Conservation (phyloP, 2,329 filamentous ascomycete genomes). For the Xylaria digitata region DNA sequence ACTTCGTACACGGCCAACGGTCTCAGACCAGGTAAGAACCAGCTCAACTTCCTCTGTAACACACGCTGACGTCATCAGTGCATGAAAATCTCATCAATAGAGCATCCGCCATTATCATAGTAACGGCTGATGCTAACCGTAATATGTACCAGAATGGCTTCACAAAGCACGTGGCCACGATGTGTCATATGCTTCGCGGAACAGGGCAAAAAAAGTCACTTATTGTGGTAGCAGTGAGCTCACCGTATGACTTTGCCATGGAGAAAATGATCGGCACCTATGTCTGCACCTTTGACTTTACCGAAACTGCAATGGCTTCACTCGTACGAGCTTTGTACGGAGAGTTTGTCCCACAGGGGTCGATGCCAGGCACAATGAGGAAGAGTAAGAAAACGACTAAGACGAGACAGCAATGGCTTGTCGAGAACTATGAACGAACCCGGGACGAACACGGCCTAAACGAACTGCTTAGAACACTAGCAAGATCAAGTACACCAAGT, state of each 20-base stretch:
- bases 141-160: slow-evolving; percentile 96
- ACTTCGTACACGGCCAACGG: slow-evolving; percentile 96
- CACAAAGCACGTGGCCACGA: slow-evolving; percentile 95
- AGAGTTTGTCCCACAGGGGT: slow-evolving; percentile 70
- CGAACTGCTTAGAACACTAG: slow-evolving; percentile 76
- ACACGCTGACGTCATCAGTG: slow-evolving; percentile 57
- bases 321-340: slow-evolving; percentile 87
- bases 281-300: slow-evolving; percentile 96
- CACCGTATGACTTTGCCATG: slow-evolving; percentile 95
- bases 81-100: slow-evolving; percentile 93
- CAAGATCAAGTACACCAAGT: slow-evolving; percentile 73
- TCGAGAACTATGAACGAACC: slow-evolving; percentile 85
- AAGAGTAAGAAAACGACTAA: slow-evolving; percentile 89
- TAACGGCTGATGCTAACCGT: slow-evolving; percentile 92
- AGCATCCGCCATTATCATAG: slow-evolving; percentile 86
- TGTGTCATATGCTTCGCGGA: slow-evolving; percentile 84
- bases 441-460: slow-evolving; percentile 80
- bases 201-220: slow-evolving; percentile 87
- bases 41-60: slow-evolving; percentile 13
- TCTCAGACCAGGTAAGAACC: slow-evolving; percentile 73
- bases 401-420: slow-evolving; percentile 94
- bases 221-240: slow-evolving; percentile 92
- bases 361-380: slow-evolving; percentile 78
- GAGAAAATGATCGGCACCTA: slow-evolving; percentile 92
- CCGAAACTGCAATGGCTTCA: slow-evolving; percentile 87